phyloP scores from a whole-genome alignment of 495 filamentous ascomycete genomes.

The Immersiella caudata region DNA sequence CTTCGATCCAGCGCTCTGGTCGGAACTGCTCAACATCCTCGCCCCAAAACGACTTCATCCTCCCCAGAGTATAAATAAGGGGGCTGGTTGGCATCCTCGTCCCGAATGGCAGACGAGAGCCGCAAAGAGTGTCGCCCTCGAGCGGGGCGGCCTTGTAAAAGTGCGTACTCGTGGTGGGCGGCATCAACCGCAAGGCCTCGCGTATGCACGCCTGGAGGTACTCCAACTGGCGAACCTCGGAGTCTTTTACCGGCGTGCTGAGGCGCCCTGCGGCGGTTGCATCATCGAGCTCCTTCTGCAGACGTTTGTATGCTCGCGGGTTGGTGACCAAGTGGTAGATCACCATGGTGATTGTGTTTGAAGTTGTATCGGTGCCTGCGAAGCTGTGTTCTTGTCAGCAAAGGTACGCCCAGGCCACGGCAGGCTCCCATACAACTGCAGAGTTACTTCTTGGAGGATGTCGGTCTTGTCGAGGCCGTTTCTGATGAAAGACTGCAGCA shows the following conservation, averaged over 20 bases:
- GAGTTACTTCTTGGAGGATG: conserved; percentile 43
- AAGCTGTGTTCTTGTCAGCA: conserved; percentile 52
- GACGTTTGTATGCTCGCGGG: conserved; percentile 49
- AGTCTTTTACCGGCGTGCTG: conserved; percentile 36
- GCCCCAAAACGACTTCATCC: conserved; percentile 21
- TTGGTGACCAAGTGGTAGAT: conserved; percentile 56
- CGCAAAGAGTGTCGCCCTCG: conserved; percentile 33
- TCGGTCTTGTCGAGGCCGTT: conserved; percentile 45
- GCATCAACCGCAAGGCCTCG: conserved; percentile 49
- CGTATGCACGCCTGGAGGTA: conserved; percentile 40
- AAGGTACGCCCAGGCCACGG: conserved; percentile 43
- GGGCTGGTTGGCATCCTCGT: conserved; percentile 34
- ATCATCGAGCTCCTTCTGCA: conserved; percentile 61
- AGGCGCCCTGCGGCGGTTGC: conserved; percentile 38
- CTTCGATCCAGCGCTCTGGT: conserved; percentile 50
- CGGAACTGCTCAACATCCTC: conserved; percentile 40
- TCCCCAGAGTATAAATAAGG: conserved; percentile 18
- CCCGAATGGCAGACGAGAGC: conserved; percentile 32
- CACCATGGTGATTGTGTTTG: conserved; percentile 57
- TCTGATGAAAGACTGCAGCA: conserved; percentile 49
- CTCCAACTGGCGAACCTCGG: conserved; percentile 42
- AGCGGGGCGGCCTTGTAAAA: conserved; percentile 41
- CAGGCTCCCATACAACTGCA: conserved; percentile 43
- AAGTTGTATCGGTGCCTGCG: conserved; percentile 66
- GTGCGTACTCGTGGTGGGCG: conserved; percentile 47